Conservation (phyloP, 2,329 filamentous ascomycete species). For the Diaporthe humulicola region DNA sequence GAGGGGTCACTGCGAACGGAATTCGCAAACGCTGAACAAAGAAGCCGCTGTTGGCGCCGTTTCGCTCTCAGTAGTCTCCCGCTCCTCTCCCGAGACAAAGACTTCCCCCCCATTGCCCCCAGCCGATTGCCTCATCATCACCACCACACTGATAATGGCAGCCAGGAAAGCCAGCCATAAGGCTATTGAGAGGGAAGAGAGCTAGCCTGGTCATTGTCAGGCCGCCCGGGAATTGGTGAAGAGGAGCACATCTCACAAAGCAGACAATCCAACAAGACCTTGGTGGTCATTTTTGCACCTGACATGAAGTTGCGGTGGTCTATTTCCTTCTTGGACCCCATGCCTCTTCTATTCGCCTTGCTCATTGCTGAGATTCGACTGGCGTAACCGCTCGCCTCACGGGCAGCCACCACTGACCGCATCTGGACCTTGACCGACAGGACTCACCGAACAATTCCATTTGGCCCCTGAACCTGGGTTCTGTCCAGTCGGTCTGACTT, state of each 20-base stretch:
- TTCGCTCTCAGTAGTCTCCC: conserved; percentile 54
- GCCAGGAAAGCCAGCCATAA: conserved; percentile 40
- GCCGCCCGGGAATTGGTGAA: conserved; percentile 37
- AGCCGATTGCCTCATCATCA: conserved; percentile 35
- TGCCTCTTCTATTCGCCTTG: conserved; percentile 17
- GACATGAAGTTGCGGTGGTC: conserved; percentile 35
- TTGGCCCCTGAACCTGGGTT: conserved; percentile 30
- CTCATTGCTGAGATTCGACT: conserved; percentile 35
- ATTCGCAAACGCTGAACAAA: conserved; percentile 50
- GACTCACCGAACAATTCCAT: conserved; percentile 28
- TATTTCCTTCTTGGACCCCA: conserved; percentile 36
- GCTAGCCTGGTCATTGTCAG: conserved; percentile 44
- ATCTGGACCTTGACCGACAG: conserved; percentile 30
- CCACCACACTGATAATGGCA: conserved; percentile 41
- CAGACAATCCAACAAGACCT: conserved; percentile 47
- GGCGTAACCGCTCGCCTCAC: conserved; percentile 31
- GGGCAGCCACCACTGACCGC: conserved; percentile 35
- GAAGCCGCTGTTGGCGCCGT: conserved; percentile 44
- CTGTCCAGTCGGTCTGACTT: conserved; percentile 32
- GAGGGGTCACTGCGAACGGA: conserved; percentile 46
- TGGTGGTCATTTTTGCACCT: conserved; percentile 41
- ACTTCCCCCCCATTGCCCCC: conserved; percentile 28
- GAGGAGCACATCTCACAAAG: conserved; percentile 46
- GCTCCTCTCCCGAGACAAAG: conserved; percentile 59
- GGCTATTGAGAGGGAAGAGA: conserved; percentile 42